Evolutionary conservation across 2,329 filamentous ascomycete genomes (phyloP), one percentile per base, ranked within the genome.

Genomic region (Leptodontidium sp.): DNA sequence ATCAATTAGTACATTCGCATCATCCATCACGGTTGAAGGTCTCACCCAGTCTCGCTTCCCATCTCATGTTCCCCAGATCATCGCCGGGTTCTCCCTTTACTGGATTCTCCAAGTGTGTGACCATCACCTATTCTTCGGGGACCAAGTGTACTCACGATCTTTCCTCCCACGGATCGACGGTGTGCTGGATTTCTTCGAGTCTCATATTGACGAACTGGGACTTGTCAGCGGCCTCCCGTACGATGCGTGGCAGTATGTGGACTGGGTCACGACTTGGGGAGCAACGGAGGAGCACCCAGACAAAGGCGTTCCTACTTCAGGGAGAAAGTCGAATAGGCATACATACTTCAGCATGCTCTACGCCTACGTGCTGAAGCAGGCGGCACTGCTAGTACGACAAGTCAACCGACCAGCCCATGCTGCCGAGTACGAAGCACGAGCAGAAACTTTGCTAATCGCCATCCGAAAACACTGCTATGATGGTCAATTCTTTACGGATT

Each of bases 281-380:
- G 62, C 67, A 11, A 76, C 75, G 7, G 73, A 73, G 12, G 70
- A 70, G 4, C 77, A 79, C 66, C 77, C 75, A 0, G 78, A 80
- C 40, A 80, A 80, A 57, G 82, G 82, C 3, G 80, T 82, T 0
- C 81, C 81, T 0, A 79, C 79, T 0, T 78, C 80, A 0, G 81
- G 79, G 4, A 73, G 79, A 9, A 73, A 72, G 14, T 77, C 79
- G 1, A 81, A 81, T 59, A 65, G 77, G 3, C 79, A 81, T 68
- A 81, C 82, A 0, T 83, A 82, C 66, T 80, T 79, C 69, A 82
- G 78, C 61, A 72, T 81, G 74, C 71, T 83, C 0, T 82, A 81
- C 62, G 80, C 79, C 0, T 81, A 79, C 57, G 76, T 77, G 0
- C 72, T 84, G 0, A 74, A 76, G 3, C 73, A 78, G 35, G 78